These are phyloP conservation scores for Salix exigua DNA, from an alignment of 345 rosid species.

Conservation along the genomic window DNA sequence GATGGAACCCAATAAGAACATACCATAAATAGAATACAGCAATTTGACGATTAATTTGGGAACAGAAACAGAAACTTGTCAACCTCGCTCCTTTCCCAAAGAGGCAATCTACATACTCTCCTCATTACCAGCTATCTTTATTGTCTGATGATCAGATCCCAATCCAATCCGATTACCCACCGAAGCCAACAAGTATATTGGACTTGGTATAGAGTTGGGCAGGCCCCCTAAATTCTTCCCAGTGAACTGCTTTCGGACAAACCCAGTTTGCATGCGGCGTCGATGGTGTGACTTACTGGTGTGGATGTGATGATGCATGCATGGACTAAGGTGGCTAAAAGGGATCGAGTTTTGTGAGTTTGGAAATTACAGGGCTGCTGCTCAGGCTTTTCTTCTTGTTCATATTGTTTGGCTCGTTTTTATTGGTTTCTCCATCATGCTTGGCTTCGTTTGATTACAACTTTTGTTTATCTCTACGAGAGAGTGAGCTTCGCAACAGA, in stretches of 20 bases:
- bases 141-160: background rate
- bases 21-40: too few relatives aligned
- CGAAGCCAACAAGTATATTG: too few relatives aligned
- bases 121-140: background rate
- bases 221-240: too few relatives aligned
- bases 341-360: constrained; percentile 21
- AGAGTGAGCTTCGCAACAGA: too few relatives aligned
- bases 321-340: constrained; percentile 15
- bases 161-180: background rate
- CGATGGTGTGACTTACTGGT: constrained; percentile 34
- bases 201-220: too few relatives aligned
- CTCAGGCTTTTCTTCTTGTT: constrained; percentile 26
- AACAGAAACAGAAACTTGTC: background rate
- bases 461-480: too few relatives aligned
- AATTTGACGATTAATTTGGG: too few relatives aligned
- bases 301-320: constrained; percentile 31
- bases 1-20: too few relatives aligned
- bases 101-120: background rate
- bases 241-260: constrained; percentile 5
- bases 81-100: background rate
- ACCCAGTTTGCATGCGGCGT: constrained; percentile 31
- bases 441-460: constrained; percentile 16
- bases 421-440: constrained; percentile 19
- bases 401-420: constrained; percentile 25
- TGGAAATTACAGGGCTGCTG: constrained; percentile 14